phyloP scores from a whole-genome alignment of 306 rosid species.

The Lupinus albus region DNA sequence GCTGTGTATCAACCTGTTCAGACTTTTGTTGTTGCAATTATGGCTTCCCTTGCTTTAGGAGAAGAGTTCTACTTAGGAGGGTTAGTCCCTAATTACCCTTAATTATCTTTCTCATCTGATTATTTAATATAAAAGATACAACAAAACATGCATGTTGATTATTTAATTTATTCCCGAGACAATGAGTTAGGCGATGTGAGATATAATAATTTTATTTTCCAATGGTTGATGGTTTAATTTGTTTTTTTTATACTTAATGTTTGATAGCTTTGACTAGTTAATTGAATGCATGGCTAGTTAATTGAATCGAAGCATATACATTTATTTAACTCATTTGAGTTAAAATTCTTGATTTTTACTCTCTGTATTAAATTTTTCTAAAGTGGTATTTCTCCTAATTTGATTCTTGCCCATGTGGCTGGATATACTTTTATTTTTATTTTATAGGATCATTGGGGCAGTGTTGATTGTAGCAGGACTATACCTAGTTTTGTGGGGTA shows the following conservation, averaged over 20 bases:
- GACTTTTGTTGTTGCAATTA: conserved; percentile 91
- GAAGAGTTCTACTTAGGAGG: conserved; percentile 98
- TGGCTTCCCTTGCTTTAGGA: conserved; percentile 94
- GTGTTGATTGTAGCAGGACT: conserved; percentile 78
- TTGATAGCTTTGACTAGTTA: conserved; percentile 34
- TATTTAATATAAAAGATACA: background rate
- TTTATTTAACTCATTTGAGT: no score
- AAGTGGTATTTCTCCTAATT: conserved; percentile 25
- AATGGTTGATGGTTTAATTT: no score
- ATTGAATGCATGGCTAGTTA: background rate
- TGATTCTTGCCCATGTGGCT: conserved; percentile 17
- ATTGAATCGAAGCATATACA: no score
- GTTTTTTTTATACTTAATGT: no score
- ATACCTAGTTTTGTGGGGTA: conserved; percentile 95
- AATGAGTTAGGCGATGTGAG: no score
- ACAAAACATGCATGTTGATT: no score
- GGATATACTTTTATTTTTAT: conserved; percentile 12
- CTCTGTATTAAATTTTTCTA: no score
- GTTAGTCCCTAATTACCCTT: conserved; percentile 40
- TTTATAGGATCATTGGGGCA: conserved; percentile 88
- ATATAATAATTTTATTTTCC: no score
- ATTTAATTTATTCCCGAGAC: no score
- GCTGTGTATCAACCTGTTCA: conserved; percentile 99
- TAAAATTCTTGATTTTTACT: background rate
- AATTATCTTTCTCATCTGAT: background rate